A percentile compares a stretch with the other conserved stretches of the same genome.
These are phyloP conservation scores for Suillus decipiens DNA, from an alignment of 768 basidiomycete species.

Conservation along the genomic window DNA sequence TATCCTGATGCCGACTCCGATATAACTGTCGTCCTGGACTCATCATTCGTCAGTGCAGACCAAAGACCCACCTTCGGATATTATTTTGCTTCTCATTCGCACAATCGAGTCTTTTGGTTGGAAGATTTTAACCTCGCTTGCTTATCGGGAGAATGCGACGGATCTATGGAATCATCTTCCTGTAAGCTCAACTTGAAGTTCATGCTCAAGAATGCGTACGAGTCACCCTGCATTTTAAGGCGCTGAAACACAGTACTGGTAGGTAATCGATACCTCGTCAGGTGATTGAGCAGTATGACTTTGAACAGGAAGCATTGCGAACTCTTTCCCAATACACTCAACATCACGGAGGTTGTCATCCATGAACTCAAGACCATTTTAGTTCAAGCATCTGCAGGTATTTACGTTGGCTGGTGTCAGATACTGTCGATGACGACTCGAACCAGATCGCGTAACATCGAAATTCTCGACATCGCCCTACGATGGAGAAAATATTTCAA, in stretches of 20 bases:
- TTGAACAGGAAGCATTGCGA: slow-evolving; percentile 32
- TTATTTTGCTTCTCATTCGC: slow-evolving; percentile 30
- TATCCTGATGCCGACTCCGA: slow-evolving; percentile 14
- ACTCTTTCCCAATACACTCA: slow-evolving; percentile 28
- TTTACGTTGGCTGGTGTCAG: background rate
- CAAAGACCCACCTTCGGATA: slow-evolving; percentile 11
- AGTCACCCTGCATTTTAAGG: slow-evolving; percentile 22
- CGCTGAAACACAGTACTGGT: slow-evolving; percentile 33
- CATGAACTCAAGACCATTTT: slow-evolving; percentile 24
- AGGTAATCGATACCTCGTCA: slow-evolving; percentile 2
- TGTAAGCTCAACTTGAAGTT: slow-evolving; percentile 21
- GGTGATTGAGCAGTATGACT: background rate
- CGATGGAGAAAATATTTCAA: slow-evolving; percentile 20
- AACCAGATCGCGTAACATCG: slow-evolving; percentile 28
- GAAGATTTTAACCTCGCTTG: slow-evolving; percentile 25
- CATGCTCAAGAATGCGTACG: background rate
- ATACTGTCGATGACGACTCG: background rate
- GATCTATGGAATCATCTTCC: slow-evolving; percentile 12
- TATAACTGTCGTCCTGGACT: slow-evolving; percentile 22
- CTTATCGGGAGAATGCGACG: slow-evolving; percentile 22
- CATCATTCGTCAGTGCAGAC: background rate
- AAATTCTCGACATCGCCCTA: slow-evolving; percentile 37
- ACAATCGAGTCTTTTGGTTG: slow-evolving; percentile 33
- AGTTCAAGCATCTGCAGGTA: slow-evolving; percentile 34
- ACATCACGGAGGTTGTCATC: slow-evolving; percentile 21